Conservation (phyloP, 805 yeast species). For the Barnettozyma populi region DNA sequence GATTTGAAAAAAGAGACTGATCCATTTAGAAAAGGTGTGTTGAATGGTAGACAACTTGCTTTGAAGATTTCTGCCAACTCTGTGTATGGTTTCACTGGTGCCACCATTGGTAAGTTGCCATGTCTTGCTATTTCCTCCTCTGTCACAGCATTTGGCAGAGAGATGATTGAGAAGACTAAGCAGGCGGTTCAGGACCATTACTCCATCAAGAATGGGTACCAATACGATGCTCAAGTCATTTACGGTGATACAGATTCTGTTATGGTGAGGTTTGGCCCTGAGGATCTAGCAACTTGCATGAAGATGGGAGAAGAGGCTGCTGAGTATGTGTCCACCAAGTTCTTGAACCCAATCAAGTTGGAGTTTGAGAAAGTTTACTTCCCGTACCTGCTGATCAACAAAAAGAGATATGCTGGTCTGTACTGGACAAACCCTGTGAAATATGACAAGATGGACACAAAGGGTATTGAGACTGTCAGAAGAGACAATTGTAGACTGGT, state of each 20-base stretch:
- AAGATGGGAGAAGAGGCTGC: constrained; percentile 93
- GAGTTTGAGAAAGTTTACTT: constrained; percentile 96
- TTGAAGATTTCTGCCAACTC: constrained; percentile 96
- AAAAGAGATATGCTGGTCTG: constrained; percentile 94
- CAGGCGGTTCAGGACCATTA: constrained; percentile 77
- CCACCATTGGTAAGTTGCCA: constrained; percentile 94
- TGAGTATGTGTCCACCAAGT: constrained; percentile 68
- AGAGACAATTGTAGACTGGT: constrained; percentile 96
- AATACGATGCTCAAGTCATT: constrained; percentile 83
- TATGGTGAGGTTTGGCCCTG: constrained; percentile 93
- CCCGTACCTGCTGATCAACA: constrained; percentile 90
- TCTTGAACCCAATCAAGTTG: constrained; percentile 81
- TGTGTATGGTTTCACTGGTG: constrained; percentile 98
- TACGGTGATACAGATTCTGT: constrained; percentile 99
- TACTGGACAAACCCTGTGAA: constrained; percentile 94
- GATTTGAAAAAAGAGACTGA: constrained; percentile 91
- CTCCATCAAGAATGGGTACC: constrained; percentile 73
- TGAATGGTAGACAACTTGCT: constrained; percentile 96
- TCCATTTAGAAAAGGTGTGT: constrained; percentile 87
- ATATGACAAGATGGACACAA: constrained; percentile 95
- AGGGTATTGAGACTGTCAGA: constrained; percentile 97
- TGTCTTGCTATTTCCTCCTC: constrained; percentile 95
- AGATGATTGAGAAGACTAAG: constrained; percentile 92
- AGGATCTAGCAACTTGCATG: constrained; percentile 82
- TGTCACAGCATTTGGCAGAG: constrained; percentile 92